Conservation (phyloP, 202 grass and related monocot genomes). For the Panicum hallii region DNA sequence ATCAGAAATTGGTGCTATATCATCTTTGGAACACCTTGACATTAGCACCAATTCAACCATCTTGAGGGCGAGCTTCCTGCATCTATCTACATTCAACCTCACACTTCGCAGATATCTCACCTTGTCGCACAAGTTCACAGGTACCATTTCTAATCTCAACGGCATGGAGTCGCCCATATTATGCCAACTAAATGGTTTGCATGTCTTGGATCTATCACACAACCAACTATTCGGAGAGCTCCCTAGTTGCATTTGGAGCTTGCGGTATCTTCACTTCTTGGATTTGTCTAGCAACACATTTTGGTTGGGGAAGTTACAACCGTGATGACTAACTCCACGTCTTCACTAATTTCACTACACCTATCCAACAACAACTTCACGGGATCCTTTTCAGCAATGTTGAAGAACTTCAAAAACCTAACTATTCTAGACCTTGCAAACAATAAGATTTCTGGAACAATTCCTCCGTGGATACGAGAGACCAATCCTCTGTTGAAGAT, state of each 20-base stretch:
- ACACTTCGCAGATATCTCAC: not conserved
- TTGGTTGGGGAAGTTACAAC: constrained; percentile 35
- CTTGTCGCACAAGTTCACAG: constrained; percentile 41
- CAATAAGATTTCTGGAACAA: constrained; percentile 43
- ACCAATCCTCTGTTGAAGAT: constrained; percentile 33
- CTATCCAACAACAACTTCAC: constrained; percentile 43
- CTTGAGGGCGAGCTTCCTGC: constrained; percentile 45
- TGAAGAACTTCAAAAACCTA: constrained; percentile 43
- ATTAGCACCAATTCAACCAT: constrained; percentile 44
- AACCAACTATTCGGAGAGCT: constrained; percentile 46
- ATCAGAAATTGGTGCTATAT: constrained; percentile 41
- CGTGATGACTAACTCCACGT: not conserved
- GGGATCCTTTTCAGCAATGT: not conserved
- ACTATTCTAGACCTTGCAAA: constrained; percentile 43
- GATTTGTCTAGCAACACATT: constrained; percentile 37
- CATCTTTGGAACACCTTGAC: constrained; percentile 1
- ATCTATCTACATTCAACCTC: constrained; percentile 26
- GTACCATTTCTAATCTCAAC: constrained; percentile 26
- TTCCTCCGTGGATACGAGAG: constrained; percentile 57
- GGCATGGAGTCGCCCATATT: not conserved
- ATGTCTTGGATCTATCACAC: constrained; percentile 36
- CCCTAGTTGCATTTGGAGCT: constrained; percentile 29
- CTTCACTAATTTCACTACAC: constrained; percentile 36
- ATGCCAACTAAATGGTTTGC: not conserved
- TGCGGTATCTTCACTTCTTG: not conserved